Conservation (phyloP, 2,329 filamentous ascomycete species). For the Tricladium varicosporioides region DNA sequence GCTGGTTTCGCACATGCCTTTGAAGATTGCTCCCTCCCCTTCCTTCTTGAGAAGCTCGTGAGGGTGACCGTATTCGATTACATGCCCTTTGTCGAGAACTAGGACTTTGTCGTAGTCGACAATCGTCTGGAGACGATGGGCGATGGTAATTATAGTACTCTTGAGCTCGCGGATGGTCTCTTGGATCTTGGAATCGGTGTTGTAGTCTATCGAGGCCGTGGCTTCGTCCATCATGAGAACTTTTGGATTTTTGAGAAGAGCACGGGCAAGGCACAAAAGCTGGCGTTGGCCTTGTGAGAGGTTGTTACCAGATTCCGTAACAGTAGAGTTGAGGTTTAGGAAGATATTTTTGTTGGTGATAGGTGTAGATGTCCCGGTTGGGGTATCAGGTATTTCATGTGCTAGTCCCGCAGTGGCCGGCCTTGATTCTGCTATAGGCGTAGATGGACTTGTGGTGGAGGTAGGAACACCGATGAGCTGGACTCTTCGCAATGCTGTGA, state of each 20-base stretch:
- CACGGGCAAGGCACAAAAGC: conserved; percentile 87
- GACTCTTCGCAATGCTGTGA: conserved; percentile 79
- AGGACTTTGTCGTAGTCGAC: conserved; percentile 98
- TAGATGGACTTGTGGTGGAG: conserved; percentile 29
- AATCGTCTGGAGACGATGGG: conserved; percentile 92
- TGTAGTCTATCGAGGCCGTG: conserved; percentile 95
- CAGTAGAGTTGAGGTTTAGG: conserved; percentile 76
- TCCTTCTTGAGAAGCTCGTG: conserved; percentile 74
- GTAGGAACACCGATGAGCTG: conserved; percentile 69
- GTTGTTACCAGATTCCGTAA: conserved; percentile 90
- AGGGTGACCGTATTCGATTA: conserved; percentile 90
- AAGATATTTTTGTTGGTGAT: conserved; percentile 93
- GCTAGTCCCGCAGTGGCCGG: conserved; percentile 21
- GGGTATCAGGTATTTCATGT: conserved; percentile 29
- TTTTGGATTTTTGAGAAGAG: conserved; percentile 85
- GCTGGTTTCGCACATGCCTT: conserved; percentile 66
- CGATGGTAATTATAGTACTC: conserved; percentile 94
- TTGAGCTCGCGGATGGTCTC: conserved; percentile 91
- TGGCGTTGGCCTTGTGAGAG: conserved; percentile 95
- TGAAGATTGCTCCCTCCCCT: conserved; percentile 50
- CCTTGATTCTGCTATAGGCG: conserved; percentile 34
- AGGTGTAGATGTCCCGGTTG: conserved; percentile 34
- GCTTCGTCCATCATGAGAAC: conserved; percentile 99
- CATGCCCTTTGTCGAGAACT: conserved; percentile 83
- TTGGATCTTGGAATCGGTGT: conserved; percentile 93